Percentiles rank a stretch among this genome's conserved stretches.
Conservation (phyloP, 78 protist species). For the Tieghemostelium lacteum region DNA sequence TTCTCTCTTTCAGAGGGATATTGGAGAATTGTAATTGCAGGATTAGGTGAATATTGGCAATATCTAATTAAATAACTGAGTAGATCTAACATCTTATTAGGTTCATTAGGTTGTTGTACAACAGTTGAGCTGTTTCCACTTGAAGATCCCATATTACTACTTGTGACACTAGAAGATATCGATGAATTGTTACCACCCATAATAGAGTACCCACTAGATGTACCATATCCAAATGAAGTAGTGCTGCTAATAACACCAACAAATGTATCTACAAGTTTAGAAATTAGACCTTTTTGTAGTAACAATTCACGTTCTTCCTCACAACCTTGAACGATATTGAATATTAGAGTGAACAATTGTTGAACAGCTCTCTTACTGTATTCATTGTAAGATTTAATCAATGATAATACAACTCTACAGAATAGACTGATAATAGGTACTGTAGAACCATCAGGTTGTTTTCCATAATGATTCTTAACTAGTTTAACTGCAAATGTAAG, state of each 20-base stretch:
- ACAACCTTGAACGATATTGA: slow-evolving; percentile 12
- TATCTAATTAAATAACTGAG: slow-evolving; percentile 40
- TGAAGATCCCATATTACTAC: not conserved
- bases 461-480: slow-evolving; percentile 9
- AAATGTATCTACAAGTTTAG: slow-evolving; percentile 38
- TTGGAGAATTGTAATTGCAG: not conserved
- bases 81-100: slow-evolving; percentile 42
- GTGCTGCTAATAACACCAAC: slow-evolving; percentile 19
- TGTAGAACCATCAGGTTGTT: not conserved
- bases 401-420: slow-evolving; percentile 9
- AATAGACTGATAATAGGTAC: slow-evolving; percentile 4
- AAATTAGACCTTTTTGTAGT: slow-evolving; percentile 47
- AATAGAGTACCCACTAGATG: not conserved
- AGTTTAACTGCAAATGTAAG: slow-evolving; percentile 30
- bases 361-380: slow-evolving; percentile 37
- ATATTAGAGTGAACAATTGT: slow-evolving; percentile 20
- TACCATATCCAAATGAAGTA: not conserved
- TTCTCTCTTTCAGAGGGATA: slow-evolving; percentile 67
- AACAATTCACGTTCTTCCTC: slow-evolving; percentile 47
- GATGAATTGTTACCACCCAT: not conserved
- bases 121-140: not conserved
- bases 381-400: slow-evolving; percentile 30
- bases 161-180: not conserved
- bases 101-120: slow-evolving; percentile 9
- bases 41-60: not conserved